Evolutionary conservation across 148 eudicot genomes (phyloP).

Genomic region (Rhododendron simsii): DNA sequence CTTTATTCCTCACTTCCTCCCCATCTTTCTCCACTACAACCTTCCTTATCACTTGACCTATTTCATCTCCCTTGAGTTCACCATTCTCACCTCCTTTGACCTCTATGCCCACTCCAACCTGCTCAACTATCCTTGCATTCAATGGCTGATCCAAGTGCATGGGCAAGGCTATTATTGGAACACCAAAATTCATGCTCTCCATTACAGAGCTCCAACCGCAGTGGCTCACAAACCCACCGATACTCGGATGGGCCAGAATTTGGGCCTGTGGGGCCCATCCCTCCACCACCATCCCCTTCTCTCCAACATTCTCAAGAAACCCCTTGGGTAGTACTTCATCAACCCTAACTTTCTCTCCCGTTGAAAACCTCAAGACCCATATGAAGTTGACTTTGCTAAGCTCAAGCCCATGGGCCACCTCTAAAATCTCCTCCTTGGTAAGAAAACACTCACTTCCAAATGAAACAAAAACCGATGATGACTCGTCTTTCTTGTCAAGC

Average conservation of each 20-base stretch:
- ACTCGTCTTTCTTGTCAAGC: constrained; percentile 17
- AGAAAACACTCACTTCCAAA: constrained; percentile 31
- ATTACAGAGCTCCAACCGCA: constrained; percentile 34
- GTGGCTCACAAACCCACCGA: constrained; percentile 35
- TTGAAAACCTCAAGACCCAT: constrained; percentile 25
- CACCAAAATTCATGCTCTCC: constrained; percentile 24
- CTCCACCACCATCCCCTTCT: constrained; percentile 19
- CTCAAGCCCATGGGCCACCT: constrained; percentile 27
- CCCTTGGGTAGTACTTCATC: constrained; percentile 25
- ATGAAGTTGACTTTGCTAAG: constrained; percentile 21
- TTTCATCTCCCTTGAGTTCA: constrained; percentile 13
- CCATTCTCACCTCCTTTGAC: constrained; percentile 14
- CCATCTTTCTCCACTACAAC: constrained; percentile 19
- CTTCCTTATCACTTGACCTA: constrained; percentile 9
- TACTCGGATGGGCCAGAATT: constrained; percentile 17
- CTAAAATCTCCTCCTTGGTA: constrained; percentile 18
- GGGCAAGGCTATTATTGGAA: constrained; percentile 28
- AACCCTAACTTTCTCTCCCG: constrained; percentile 7
- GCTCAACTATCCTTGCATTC: constrained; percentile 22
- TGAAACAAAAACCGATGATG: constrained; percentile 18
- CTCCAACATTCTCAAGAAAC: constrained; percentile 17
- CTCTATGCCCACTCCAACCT: constrained; percentile 21
- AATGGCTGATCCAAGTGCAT: constrained; percentile 32
- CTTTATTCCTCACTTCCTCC: constrained; percentile 14
- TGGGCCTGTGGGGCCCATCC: constrained; percentile 32